A percentile compares a stretch with the other conserved stretches of the same genome.
Evolutionary conservation across 805 yeast species (phyloP).

Genomic region (Maudiozyma barnettii): DNA sequence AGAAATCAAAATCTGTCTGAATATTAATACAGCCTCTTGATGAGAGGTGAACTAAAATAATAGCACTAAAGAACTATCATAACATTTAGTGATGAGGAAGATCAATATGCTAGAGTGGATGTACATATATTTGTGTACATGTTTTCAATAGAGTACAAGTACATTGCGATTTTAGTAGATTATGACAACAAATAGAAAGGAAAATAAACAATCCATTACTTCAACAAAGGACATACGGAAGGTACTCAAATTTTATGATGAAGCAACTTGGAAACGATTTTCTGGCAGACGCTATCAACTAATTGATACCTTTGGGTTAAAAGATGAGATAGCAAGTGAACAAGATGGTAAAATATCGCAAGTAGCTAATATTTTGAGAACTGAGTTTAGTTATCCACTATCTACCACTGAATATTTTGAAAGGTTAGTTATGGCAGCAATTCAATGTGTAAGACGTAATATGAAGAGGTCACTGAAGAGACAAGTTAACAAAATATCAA

Average conservation of each 20-base stretch:
- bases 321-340: slow-evolving; percentile 75
- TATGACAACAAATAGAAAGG: neutral
- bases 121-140: no score
- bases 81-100: no score
- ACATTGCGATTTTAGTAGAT: neutral
- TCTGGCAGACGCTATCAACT: slow-evolving; percentile 80
- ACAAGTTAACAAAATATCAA: neutral
- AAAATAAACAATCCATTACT: neutral
- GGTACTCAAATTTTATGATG: slow-evolving; percentile 67
- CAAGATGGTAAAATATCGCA: slow-evolving; percentile 74
- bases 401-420: slow-evolving; percentile 65
- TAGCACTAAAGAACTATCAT: no score
- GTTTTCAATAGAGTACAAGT: neutral
- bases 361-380: slow-evolving; percentile 68
- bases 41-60: no score
- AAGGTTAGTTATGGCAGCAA: slow-evolving; percentile 83
- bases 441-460: slow-evolving; percentile 86
- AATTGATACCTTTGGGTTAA: slow-evolving; percentile 58
- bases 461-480: slow-evolving; percentile 54
- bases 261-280: slow-evolving; percentile 76
- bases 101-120: no score
- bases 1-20: no score
- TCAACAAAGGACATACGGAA: slow-evolving; percentile 29
- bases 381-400: slow-evolving; percentile 64
- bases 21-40: no score